Percentiles rank a stretch among this genome's conserved stretches.
phyloP scores from a whole-genome alignment of 164 flowering plant species.

The Cinnamomum chago region DNA sequence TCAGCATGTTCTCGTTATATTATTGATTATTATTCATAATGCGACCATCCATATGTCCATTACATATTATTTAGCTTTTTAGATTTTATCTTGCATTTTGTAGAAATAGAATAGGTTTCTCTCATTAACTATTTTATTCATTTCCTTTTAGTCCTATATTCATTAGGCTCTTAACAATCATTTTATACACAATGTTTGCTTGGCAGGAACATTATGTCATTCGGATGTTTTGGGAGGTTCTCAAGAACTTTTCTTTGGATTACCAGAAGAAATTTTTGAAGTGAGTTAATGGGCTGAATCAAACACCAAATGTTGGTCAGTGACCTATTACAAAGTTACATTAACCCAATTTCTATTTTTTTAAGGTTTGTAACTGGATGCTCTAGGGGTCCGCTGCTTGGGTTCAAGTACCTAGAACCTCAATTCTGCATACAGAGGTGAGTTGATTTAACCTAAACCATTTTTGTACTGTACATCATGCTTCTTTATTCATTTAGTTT shows the following conservation, averaged over 20 bases:
- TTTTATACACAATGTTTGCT: conserved; percentile 1
- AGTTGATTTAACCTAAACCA: background rate
- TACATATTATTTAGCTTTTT: too few species aligned
- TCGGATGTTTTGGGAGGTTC: conserved; percentile 90
- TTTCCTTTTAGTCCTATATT: background rate
- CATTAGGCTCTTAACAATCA: background rate
- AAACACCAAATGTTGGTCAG: background rate
- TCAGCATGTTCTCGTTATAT: too few species aligned
- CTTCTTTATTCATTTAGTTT: background rate
- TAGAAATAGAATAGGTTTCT: too few species aligned
- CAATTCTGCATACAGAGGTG: conserved; percentile 90
- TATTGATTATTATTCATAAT: too few species aligned
- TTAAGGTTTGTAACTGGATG: conserved; percentile 97
- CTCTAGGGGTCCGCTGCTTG: conserved; percentile 96
- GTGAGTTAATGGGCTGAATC: conserved; percentile 38
- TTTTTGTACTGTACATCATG: background rate
- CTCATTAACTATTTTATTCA: too few species aligned
- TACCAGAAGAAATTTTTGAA: conserved; percentile 88
- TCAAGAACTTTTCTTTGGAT: conserved; percentile 64
- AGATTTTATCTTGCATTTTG: too few species aligned
- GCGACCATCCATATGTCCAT: too few species aligned
- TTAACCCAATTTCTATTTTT: background rate
- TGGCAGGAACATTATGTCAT: conserved; percentile 82
- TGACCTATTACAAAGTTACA: background rate
- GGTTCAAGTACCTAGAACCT: conserved; percentile 87